Base-by-base conservation (phyloP, 352 stramenopile species). In the Phytophthora quininea region DNA sequence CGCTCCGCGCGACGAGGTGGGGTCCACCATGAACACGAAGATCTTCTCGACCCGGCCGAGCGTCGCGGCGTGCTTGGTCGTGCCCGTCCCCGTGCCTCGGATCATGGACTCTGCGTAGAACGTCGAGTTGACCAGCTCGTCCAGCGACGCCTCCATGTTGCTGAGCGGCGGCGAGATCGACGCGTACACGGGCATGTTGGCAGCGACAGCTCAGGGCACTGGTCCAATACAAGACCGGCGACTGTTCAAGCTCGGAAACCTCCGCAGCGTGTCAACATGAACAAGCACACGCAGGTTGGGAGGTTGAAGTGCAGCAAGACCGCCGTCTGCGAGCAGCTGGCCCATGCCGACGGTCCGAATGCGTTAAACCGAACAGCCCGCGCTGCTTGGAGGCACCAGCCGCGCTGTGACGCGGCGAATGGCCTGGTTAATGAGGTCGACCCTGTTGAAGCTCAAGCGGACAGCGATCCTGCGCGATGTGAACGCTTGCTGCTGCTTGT, bases 21-120 rank as follows among this genome's bases (percentile, higher is more conserved):
- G 84, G 54, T 91, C 82, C 15, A 89, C 82, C 69, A 93, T 84
- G 67, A 93, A 93, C 35, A 82, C 61, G 50, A 93, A 90, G 33
- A 80, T 54, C 27, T 76, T 81, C 45, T 91, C 84, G 31, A 89
- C 91, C 58, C 68, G 84, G 15, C 69, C 79, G 35, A 90, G 73
- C 54, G 80, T 82, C 43, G 76, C 75, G 4, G 68, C 40, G 72
- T 76, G 65, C 42, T 70, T 73, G 52, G 70, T 81, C 38, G 52
- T 58, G 15, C 71, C 73, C 19, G 65, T 60, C 38, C 66, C 67
- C n/a, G 71, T 51, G 32, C 56, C 67, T 73, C 73, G 74, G 53
- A 69, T 69, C 60, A 77, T 70, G 30, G 59, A 74, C 45, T 86
- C 77, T 32, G 69, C 67, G 66, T 87, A 88, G 66, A 91, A 88